Conservation (phyloP, 192 early-diverging fungal genomes). For the Backusella circina region DNA sequence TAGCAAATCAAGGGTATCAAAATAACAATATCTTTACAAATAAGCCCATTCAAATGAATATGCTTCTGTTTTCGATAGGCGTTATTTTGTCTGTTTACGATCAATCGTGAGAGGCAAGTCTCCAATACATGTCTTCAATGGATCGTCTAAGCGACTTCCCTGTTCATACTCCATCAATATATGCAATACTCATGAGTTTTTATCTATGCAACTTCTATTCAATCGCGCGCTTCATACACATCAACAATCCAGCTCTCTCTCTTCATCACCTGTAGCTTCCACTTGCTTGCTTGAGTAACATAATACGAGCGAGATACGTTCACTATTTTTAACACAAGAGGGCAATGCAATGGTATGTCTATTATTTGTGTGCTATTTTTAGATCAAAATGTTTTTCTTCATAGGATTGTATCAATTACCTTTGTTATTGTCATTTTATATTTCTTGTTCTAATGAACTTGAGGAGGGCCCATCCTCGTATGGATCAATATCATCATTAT, state of each 20-base stretch:
- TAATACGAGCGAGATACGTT: slow-evolving; percentile 42
- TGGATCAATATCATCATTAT: slow-evolving; percentile 18
- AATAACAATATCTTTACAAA: slow-evolving; percentile 49
- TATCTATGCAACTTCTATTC: slow-evolving; percentile 29
- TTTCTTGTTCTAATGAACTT: slow-evolving; percentile 2
- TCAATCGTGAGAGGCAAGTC: slow-evolving; percentile 42
- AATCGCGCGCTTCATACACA: slow-evolving; percentile 56
- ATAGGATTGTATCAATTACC: not conserved
- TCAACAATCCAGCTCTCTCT: slow-evolving; percentile 55
- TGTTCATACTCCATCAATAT: slow-evolving; percentile 50
- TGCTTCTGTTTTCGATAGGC: slow-evolving; percentile 57
- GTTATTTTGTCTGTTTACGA: slow-evolving; percentile 61
- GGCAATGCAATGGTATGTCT: slow-evolving; percentile 33
- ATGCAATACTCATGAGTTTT: slow-evolving; percentile 37
- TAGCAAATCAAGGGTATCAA: not conserved
- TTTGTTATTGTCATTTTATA: slow-evolving; percentile 12
- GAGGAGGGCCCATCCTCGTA: not conserved
- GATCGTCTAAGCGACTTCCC: slow-evolving; percentile 54
- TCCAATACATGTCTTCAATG: slow-evolving; percentile 61
- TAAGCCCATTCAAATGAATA: slow-evolving; percentile 62
- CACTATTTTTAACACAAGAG: slow-evolving; percentile 36
- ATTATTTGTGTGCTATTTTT: not conserved
- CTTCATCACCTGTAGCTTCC: slow-evolving; percentile 53
- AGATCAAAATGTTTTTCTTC: no score
- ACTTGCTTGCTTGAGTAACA: slow-evolving; percentile 48